These are phyloP conservation scores for Allium sativum DNA, from an alignment of 106 monocot genomes.

Conservation along the genomic window DNA sequence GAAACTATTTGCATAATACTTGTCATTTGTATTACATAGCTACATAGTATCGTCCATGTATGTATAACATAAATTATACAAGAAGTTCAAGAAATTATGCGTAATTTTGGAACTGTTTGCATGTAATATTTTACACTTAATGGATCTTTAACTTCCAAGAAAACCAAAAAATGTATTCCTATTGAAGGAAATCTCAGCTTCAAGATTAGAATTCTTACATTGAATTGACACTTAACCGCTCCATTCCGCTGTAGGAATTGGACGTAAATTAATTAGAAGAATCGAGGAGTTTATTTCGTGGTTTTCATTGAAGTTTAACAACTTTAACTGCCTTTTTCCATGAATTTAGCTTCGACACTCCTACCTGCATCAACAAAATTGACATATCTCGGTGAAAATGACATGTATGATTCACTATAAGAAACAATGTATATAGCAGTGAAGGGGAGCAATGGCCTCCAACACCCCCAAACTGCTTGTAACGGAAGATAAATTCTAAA, in stretches of 20 bases:
- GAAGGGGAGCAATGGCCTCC: too few species aligned
- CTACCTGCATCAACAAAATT: constrained; percentile 28
- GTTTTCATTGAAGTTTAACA: constrained; percentile 42
- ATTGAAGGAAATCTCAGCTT: constrained; percentile 53
- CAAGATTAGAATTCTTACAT: constrained; percentile 60
- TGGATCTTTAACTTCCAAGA: constrained; percentile 45
- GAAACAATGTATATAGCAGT: too few species aligned
- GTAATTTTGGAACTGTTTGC: too few species aligned
- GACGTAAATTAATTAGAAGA: constrained; percentile 58
- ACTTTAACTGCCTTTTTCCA: constrained; percentile 56
- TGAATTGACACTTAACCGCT: constrained; percentile 41
- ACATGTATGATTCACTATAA: too few species aligned
- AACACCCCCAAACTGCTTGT: too few species aligned
- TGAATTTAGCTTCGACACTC: constrained; percentile 48
- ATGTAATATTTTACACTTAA: constrained; percentile 59
- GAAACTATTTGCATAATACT: too few species aligned
- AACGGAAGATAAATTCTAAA: too few species aligned
- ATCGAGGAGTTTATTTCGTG: constrained; percentile 73
- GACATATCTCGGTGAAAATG: too few species aligned
- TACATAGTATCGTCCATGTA: too few species aligned
- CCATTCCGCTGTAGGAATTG: constrained; percentile 60
- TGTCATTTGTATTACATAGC: too few species aligned
- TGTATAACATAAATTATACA: too few species aligned
- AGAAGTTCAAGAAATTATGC: too few species aligned
- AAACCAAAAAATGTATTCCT: constrained; percentile 53